Base-by-base conservation (phyloP, 2,329 filamentous ascomycete genomes). In the Stagonosporopsis rhizophila region DNA sequence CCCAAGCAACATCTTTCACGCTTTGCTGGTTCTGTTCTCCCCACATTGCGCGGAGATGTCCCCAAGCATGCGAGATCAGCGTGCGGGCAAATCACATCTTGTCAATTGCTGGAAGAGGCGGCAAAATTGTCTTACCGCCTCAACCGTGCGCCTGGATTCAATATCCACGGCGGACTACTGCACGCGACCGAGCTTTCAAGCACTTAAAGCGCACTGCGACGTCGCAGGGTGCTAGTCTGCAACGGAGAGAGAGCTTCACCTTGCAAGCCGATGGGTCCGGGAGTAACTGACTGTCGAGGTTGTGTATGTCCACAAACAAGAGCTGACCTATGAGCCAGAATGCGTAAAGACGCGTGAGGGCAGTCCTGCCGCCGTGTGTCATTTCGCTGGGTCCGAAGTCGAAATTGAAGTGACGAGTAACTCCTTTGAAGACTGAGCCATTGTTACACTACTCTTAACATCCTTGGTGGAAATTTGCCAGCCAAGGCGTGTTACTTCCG, bases 61-160 rank as follows among this genome's bases (percentile, higher is more conserved):
- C 39, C 52, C 44, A 52, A 49, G 32, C 49, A 52, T 39, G 35
- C 40, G 27, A 48, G 55, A 51, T 51, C 46, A 58, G 34, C 55
- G 38, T 30, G n/a, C 28, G 44, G 48, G 38, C 55, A 53, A 58
- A 58, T 58, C 49, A 58, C 27, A 49, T 40, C 35, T 15, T 39
- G 55, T 45, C 40, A 44, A 52, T 58, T 58, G 55, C 15, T 49
- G 14, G 34, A 48, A 27, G 20, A 30, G 22, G 34, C 55, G 44
- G 49, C 55, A 53, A 58, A 58, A 52, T 22, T 14, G 38, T n/a
- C 44, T 45, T 44, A 58, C 55, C 55, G 55, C 55, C 49, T 49
- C 47, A 20, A 27, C 30, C 28, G 30, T 38, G 28, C 30, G 28
- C 22, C 19, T 22, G 27, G 14, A 34, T 37, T 37, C 32, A 42